A percentile compares a stretch with the other conserved stretches of the same genome.
Conservation (phyloP, 164 flowering plant species). For the Nymphaea colorata region DNA sequence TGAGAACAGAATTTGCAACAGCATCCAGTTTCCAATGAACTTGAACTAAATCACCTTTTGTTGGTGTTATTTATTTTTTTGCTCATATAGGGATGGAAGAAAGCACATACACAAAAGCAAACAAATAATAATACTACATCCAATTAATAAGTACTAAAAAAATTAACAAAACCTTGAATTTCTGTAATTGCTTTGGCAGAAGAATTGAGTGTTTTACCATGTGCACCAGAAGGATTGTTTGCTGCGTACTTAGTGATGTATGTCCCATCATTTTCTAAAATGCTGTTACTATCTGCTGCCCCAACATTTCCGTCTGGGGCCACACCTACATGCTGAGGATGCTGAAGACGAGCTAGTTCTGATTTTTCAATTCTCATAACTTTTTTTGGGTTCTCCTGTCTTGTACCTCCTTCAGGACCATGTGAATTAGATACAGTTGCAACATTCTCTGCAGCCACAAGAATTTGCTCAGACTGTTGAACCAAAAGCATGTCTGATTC, state of each 20-base stretch:
- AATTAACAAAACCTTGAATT: neutral
- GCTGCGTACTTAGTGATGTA: neutral
- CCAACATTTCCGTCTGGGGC: neutral
- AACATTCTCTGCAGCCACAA: too few species aligned
- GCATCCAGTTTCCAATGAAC: too few species aligned
- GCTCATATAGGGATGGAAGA: too few species aligned
- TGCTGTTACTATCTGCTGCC: neutral
- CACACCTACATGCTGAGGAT: neutral
- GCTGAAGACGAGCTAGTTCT: neutral
- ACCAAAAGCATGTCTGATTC: too few species aligned
- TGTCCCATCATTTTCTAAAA: neutral
- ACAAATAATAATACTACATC: too few species aligned
- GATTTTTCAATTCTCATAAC: neutral
- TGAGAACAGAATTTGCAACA: too few species aligned
- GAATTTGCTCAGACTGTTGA: too few species aligned
- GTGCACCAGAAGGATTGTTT: neutral
- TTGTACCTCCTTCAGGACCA: neutral
- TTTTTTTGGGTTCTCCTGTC: neutral
- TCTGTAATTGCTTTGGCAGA: neutral
- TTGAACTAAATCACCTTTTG: too few species aligned
- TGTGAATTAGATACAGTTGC: neutral
- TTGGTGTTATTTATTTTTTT: too few species aligned
- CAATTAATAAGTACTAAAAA: neutral
- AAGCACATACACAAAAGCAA: too few species aligned
- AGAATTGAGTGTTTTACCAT: neutral